Base-by-base conservation (phyloP, 345 rosid species). In the Triadica sebifera region DNA sequence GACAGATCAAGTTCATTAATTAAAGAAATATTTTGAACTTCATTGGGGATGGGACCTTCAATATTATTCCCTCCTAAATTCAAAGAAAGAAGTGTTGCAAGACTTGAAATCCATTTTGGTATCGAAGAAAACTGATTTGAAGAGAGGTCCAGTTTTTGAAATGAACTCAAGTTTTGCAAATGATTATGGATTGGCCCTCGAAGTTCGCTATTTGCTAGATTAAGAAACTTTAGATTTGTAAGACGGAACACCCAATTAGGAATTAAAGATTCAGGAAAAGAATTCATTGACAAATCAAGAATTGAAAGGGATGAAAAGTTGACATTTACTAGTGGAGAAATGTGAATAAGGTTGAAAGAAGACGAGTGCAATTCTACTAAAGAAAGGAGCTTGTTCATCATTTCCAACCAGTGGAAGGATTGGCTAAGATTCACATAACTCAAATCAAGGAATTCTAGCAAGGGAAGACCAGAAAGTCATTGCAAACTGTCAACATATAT, bases 401-500 rank as follows among this genome's bases (percentile, higher is more conserved):
- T 51, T 10, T 46, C 46, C 3, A 77, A 50, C 75, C 72, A 70
- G 56, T 79, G n/a, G 6, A 51, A 29, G 29, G 67, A 61, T 5
- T 15, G 43, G 25, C 41, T 38, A 24, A 82, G 84, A 5, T 69
- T 8, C 12, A 45, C 57, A 0, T 0, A 0, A 62, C 75, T 68
- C 60, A 82, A 3, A 55, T 82, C 75, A 49, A 85, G 84, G 46
- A 22, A 11, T 49, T 74, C 47, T 19, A 83, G 71, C 6, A 19
- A 65, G 11, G 56, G 16, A 72, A 82, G 76, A 59, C 24, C 20
- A 17, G 76, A 69, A 24, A 83, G 53, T 86, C 85, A 85, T 2
- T 37, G 8, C 8, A 83, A n/a, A 72, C 72, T 70, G 5, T 75
- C 78, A 58, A 13, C 65, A 59, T 3, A 13, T 16, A 57, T 8